phyloP scores from a whole-genome alignment of 208 protist species.

The Trypanosoma scelopori region DNA sequence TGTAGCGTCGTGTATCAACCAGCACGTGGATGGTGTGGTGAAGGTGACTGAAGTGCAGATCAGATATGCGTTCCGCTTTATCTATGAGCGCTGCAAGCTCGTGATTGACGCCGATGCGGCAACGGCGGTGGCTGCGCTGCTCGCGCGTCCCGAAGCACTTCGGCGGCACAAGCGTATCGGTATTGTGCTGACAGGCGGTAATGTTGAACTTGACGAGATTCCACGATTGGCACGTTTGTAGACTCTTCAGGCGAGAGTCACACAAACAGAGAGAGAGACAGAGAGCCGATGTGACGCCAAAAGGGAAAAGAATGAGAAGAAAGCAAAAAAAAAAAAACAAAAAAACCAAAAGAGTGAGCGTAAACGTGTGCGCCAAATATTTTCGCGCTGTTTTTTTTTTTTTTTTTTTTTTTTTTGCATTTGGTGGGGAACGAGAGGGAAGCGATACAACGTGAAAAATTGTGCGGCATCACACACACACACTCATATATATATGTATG shows the following conservation, averaged over 20 bases:
- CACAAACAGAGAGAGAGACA: neutral
- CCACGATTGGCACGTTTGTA: conserved; percentile 21
- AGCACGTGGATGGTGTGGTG: conserved; percentile 64
- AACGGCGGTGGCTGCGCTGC: conserved; percentile 68
- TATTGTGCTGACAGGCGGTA: conserved; percentile 61
- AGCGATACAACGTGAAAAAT: neutral
- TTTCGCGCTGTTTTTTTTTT: too few species aligned
- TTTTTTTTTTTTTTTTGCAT: neutral
- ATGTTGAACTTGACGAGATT: conserved; percentile 46
- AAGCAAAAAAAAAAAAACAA: too few species aligned
- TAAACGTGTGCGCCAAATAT: too few species aligned
- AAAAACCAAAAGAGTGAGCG: too few species aligned
- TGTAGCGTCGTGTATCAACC: conserved; percentile 38
- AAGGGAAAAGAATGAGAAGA: neutral
- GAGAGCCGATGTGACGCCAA: neutral
- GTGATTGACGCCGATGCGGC: conserved; percentile 74
- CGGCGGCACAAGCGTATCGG: conserved; percentile 44
- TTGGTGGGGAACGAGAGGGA: neutral
- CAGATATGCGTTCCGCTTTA: conserved; percentile 67
- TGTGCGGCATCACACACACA: conserved; percentile 3
- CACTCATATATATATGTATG: conserved; percentile 5
- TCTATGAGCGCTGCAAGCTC: conserved; percentile 80
- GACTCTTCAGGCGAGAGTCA: too few species aligned
- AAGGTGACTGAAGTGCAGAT: conserved; percentile 52
- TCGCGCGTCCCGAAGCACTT: conserved; percentile 38